phyloP scores from a whole-genome alignment of 768 basidiomycete genomes.

The Lactifluus hygrophoroides region DNA sequence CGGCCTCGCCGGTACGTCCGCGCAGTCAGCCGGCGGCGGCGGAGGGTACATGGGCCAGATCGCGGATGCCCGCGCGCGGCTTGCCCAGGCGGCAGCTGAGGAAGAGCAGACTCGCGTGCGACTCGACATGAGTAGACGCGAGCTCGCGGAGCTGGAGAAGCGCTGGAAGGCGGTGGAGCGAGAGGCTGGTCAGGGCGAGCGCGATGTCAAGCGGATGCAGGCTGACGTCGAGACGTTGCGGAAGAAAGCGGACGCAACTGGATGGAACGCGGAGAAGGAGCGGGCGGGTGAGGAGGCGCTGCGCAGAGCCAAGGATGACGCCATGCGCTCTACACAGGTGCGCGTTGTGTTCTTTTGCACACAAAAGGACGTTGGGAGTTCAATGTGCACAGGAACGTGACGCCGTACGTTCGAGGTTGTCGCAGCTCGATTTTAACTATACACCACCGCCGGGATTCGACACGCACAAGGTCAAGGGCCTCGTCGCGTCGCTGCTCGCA shows the following conservation, averaged over 20 bases:
- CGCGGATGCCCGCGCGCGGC: constrained; percentile 67
- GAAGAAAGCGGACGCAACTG: constrained; percentile 46
- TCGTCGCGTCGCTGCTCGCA: constrained; percentile 81
- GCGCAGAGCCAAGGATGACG: constrained; percentile 43
- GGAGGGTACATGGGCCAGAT: constrained; percentile 92
- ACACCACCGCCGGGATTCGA: constrained; percentile 76
- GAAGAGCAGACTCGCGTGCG: constrained; percentile 75
- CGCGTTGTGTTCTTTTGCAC: background rate
- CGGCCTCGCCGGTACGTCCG: constrained; percentile 62
- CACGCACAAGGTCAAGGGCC: constrained; percentile 78
- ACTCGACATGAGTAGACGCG: constrained; percentile 69
- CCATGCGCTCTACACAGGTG: constrained; percentile 53
- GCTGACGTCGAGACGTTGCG: constrained; percentile 49
- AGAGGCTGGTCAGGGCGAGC: constrained; percentile 71
- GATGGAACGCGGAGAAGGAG: constrained; percentile 75
- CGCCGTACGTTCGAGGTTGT: constrained; percentile 51
- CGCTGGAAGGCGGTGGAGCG: constrained; percentile 78
- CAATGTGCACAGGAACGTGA: constrained; percentile 69
- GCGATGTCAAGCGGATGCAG: constrained; percentile 52
- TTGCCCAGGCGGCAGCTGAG: constrained; percentile 72
- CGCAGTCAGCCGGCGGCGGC: constrained; percentile 67
- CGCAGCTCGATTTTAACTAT: constrained; percentile 79
- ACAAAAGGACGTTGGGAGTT: too few species aligned
- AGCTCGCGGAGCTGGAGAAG: constrained; percentile 66
- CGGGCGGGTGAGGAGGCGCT: constrained; percentile 43